phyloP scores from a whole-genome alignment of 495 filamentous ascomycete genomes.

The Trichoderma gamsii region DNA sequence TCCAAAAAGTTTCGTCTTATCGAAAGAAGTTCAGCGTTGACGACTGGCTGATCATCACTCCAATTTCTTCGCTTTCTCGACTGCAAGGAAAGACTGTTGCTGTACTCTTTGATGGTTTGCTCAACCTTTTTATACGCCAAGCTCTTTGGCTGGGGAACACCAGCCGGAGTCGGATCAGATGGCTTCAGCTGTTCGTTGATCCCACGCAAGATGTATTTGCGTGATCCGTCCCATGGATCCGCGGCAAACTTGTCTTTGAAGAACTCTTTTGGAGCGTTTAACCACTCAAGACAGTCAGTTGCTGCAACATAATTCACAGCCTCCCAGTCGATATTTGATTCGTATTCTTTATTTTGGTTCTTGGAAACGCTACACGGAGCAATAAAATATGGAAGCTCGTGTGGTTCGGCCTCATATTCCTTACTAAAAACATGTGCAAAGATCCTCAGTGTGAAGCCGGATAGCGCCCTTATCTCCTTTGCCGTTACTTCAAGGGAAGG shows the following conservation, averaged over 20 bases:
- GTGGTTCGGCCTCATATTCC: slow-evolving; percentile 55
- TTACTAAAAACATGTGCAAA: slow-evolving; percentile 92
- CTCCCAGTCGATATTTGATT: slow-evolving; percentile 61
- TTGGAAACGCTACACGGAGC: slow-evolving; percentile 47
- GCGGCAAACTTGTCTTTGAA: slow-evolving; percentile 62
- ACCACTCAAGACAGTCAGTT: slow-evolving; percentile 47
- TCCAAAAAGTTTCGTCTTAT: slow-evolving; percentile 81
- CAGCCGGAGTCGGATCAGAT: slow-evolving; percentile 33
- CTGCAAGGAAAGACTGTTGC: slow-evolving; percentile 36
- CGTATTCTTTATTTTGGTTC: slow-evolving; percentile 20
- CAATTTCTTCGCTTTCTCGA: slow-evolving; percentile 30
- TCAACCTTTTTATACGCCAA: slow-evolving; percentile 23
- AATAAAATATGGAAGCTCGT: slow-evolving; percentile 79
- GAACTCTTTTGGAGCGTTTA: slow-evolving; percentile 45
- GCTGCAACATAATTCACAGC: slow-evolving; percentile 47
- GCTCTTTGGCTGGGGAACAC: slow-evolving; percentile 26
- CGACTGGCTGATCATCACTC: slow-evolving; percentile 65
- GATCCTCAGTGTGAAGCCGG: slow-evolving; percentile 63
- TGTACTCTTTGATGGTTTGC: slow-evolving; percentile 40
- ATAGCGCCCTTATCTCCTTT: slow-evolving; percentile 46
- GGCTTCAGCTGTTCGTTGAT: slow-evolving; percentile 42
- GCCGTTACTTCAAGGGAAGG: slow-evolving; percentile 36
- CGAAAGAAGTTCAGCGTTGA: slow-evolving; percentile 63
- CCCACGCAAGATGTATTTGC: slow-evolving; percentile 48
- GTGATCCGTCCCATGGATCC: slow-evolving; percentile 68